These are phyloP conservation scores for Fusarium veterinarium DNA, from an alignment of 2,329 filamentous ascomycete genomes.

Conservation along the genomic window DNA sequence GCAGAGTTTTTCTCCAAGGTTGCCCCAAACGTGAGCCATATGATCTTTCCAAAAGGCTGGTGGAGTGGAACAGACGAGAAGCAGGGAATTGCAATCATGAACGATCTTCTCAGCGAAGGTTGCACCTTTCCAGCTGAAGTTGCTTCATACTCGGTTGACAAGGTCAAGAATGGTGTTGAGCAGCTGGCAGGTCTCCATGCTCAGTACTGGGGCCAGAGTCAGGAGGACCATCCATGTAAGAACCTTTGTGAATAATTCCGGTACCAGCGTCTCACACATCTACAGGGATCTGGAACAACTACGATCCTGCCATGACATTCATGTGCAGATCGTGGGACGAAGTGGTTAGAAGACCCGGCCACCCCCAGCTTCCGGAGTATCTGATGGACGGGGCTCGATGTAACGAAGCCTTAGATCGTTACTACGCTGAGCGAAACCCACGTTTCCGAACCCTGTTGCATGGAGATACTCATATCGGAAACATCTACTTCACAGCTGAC, in stretches of 20 bases:
- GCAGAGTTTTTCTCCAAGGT: slow-evolving; percentile 52
- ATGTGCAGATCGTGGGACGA: slow-evolving; percentile 47
- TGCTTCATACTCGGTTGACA: slow-evolving; percentile 46
- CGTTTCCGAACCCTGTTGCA: slow-evolving; percentile 55
- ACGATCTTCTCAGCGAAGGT: slow-evolving; percentile 47
- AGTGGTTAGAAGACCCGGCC: slow-evolving; percentile 45
- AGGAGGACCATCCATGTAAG: slow-evolving; percentile 47
- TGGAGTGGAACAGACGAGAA: slow-evolving; percentile 50
- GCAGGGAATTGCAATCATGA: slow-evolving; percentile 55
- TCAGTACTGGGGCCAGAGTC: slow-evolving; percentile 48
- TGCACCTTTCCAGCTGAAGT: slow-evolving; percentile 51
- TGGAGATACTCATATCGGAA: slow-evolving; percentile 57
- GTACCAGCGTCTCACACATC: neutral
- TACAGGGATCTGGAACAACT: slow-evolving; percentile 50
- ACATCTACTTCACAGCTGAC: slow-evolving; percentile 54
- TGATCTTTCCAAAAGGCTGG: slow-evolving; percentile 52
- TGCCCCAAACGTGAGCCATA: slow-evolving; percentile 46
- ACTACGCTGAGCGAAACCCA: slow-evolving; percentile 52
- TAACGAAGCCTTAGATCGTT: slow-evolving; percentile 51
- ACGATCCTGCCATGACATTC: slow-evolving; percentile 51
- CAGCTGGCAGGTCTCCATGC: slow-evolving; percentile 56
- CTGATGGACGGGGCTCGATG: slow-evolving; percentile 51
- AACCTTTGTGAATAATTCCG: neutral
- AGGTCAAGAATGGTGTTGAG: slow-evolving; percentile 51
- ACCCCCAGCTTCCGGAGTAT: slow-evolving; percentile 51